These are phyloP conservation scores for Diversispora epigaea DNA, from an alignment of 192 early-diverging fungal genomes.

Conservation along the genomic window DNA sequence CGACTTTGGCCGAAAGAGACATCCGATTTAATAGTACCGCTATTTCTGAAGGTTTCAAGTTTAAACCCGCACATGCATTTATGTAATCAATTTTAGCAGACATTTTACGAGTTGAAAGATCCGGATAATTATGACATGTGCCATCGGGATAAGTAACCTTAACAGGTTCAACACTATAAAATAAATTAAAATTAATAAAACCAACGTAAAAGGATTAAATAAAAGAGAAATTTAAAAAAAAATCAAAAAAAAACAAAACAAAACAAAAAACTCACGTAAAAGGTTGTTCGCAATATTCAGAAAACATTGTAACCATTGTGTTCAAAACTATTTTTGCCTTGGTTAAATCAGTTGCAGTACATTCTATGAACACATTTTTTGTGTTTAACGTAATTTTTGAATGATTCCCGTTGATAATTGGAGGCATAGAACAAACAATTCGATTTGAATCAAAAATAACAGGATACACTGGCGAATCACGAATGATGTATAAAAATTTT, in stretches of 20 bases:
- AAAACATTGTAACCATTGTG: slow-evolving; percentile 95
- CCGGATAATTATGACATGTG: slow-evolving; percentile 66
- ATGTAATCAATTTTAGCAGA: slow-evolving; percentile 83
- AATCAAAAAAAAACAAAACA: slow-evolving; percentile 4
- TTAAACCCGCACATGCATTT: slow-evolving; percentile 81
- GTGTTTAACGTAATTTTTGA: slow-evolving; percentile 95
- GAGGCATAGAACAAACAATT: slow-evolving; percentile 90
- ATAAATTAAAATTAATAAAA: slow-evolving; percentile 9
- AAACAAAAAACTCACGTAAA: slow-evolving; percentile 68
- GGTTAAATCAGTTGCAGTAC: slow-evolving; percentile 93
- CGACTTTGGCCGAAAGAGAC: slow-evolving; percentile 70
- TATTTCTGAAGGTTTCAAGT: slow-evolving; percentile 67
- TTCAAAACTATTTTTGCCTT: slow-evolving; percentile 94
- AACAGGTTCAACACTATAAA: slow-evolving; percentile 81
- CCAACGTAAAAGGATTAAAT: too few relatives aligned
- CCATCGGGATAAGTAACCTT: slow-evolving; percentile 87
- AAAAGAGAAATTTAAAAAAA: neutral
- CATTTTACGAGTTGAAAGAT: slow-evolving; percentile 65
- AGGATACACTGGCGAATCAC: slow-evolving; percentile 85
- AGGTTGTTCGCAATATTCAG: slow-evolving; percentile 83
- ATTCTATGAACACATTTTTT: slow-evolving; percentile 97
- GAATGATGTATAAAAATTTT: slow-evolving; percentile 92
- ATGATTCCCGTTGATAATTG: slow-evolving; percentile 98
- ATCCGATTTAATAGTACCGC: slow-evolving; percentile 78
- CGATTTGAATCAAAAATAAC: slow-evolving; percentile 84